A percentile compares a stretch with the other conserved stretches of the same genome.
Conservation (phyloP, 75 land plant genomes). For the Pinus albicaulis region DNA sequence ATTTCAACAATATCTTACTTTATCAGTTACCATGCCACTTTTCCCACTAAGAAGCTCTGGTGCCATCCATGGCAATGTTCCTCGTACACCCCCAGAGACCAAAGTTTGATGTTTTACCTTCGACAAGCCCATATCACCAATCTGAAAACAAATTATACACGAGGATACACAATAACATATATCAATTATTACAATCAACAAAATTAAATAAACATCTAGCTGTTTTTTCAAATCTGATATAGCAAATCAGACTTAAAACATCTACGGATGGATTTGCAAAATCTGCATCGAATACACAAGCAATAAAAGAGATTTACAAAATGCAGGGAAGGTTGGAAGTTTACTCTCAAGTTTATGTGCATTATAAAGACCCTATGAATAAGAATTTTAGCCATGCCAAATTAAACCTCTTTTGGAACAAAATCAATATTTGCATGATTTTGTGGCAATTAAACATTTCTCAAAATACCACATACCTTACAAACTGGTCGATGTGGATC, state of each 20-base stretch:
- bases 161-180: neutral
- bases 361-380: neutral
- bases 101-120: conserved; percentile 29
- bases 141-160: conserved; percentile 12
- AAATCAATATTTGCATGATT: neutral
- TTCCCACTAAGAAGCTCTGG: conserved; percentile 20
- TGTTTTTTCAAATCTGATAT: neutral
- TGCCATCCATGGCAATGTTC: conserved; percentile 33
- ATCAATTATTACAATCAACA: neutral
- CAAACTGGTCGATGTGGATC: conserved; percentile 97
- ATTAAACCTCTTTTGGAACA: neutral
- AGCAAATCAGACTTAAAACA: neutral
- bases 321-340: neutral
- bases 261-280: neutral
- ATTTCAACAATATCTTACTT: conserved; percentile 10
- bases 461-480: conserved; percentile 48
- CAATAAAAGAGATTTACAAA: neutral
- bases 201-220: neutral
- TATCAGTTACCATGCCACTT: conserved; percentile 19
- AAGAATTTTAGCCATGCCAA: neutral
- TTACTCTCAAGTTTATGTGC: neutral
- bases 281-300: neutral
- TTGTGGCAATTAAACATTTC: neutral
- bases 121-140: conserved; percentile 24
- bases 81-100: conserved; percentile 28